These are phyloP conservation scores for Nakataea oryzae DNA, from an alignment of 2,329 filamentous ascomycete genomes.

Conservation along the genomic window DNA sequence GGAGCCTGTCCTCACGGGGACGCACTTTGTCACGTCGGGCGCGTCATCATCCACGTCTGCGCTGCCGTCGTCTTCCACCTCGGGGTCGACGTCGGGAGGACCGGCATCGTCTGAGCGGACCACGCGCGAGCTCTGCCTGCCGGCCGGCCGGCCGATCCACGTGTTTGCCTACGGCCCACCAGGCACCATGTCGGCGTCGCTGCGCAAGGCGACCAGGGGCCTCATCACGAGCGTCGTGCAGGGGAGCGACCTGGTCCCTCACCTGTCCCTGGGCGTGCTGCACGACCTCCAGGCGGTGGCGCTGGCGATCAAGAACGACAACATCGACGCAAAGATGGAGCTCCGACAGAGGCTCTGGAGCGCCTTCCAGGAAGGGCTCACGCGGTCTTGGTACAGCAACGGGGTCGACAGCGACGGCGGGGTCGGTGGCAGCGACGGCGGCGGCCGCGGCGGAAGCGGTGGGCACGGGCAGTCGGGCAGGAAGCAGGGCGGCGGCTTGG, in stretches of 20 bases:
- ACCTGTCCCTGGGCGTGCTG: constrained; percentile 60
- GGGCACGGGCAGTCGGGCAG: not conserved
- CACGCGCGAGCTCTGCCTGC: constrained; percentile 32
- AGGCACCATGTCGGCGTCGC: constrained; percentile 58
- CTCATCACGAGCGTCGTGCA: constrained; percentile 68
- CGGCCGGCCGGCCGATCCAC: constrained; percentile 60
- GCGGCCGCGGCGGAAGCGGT: not conserved
- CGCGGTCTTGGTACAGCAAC: constrained; percentile 44
- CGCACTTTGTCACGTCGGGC: constrained; percentile 52
- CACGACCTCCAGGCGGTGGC: constrained; percentile 67
- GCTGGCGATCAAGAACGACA: constrained; percentile 62
- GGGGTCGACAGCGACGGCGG: constrained; percentile 16
- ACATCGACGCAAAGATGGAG: constrained; percentile 55
- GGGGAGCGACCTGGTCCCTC: constrained; percentile 63
- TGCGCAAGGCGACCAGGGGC: constrained; percentile 60
- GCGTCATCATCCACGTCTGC: constrained; percentile 9
- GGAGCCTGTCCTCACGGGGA: constrained; percentile 42
- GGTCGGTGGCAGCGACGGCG: not conserved
- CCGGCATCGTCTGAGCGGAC: constrained; percentile 18
- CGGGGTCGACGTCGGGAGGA: constrained; percentile 8
- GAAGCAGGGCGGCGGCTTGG: constrained; percentile 4
- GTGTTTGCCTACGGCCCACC: constrained; percentile 73
- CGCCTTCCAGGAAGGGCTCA: constrained; percentile 49
- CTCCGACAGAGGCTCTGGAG: constrained; percentile 58
- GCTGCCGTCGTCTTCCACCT: constrained; percentile 17